These are phyloP conservation scores for Cercospora citrullina DNA, from an alignment of 2,329 filamentous ascomycete genomes.

Conservation along the genomic window DNA sequence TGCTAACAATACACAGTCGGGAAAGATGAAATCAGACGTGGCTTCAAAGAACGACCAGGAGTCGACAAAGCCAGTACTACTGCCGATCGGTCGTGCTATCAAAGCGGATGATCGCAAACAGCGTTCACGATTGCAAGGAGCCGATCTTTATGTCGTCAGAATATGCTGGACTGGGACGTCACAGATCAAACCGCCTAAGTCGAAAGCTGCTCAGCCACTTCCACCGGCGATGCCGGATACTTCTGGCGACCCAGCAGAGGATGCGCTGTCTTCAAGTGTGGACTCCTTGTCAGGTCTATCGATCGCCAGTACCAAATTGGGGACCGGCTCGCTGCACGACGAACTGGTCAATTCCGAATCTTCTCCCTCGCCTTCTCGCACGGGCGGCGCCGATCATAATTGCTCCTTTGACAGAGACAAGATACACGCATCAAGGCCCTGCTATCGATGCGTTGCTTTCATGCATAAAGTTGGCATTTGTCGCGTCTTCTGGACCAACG, in stretches of 20 bases:
- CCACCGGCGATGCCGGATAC: not conserved
- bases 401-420: slow-evolving; percentile 26
- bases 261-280: slow-evolving; percentile 15
- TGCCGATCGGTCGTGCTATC: slow-evolving; percentile 33
- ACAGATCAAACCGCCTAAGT: slow-evolving; percentile 11
- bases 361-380: slow-evolving; percentile 9
- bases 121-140: slow-evolving; percentile 49
- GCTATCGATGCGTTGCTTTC: slow-evolving; percentile 54
- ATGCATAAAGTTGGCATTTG: slow-evolving; percentile 56
- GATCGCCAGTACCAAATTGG: slow-evolving; percentile 20
- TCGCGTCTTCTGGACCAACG: slow-evolving; percentile 56
- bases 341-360: slow-evolving; percentile 43
- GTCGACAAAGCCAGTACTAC: slow-evolving; percentile 32
- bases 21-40: slow-evolving; percentile 24
- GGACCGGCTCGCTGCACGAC: slow-evolving; percentile 49
- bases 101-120: slow-evolving; percentile 46
- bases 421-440: slow-evolving; percentile 49
- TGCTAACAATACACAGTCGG: slow-evolving; percentile 25
- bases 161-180: slow-evolving; percentile 39
- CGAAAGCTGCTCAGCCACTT: not conserved
- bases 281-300: slow-evolving; percentile 22
- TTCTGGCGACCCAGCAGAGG: not conserved
- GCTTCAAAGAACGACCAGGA: not conserved
- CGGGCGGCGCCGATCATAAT: not conserved
- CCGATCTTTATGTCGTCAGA: slow-evolving; percentile 54